Base-by-base conservation (phyloP, 352 stramenopile genomes). In the Phytophthora tentaculata region DNA sequence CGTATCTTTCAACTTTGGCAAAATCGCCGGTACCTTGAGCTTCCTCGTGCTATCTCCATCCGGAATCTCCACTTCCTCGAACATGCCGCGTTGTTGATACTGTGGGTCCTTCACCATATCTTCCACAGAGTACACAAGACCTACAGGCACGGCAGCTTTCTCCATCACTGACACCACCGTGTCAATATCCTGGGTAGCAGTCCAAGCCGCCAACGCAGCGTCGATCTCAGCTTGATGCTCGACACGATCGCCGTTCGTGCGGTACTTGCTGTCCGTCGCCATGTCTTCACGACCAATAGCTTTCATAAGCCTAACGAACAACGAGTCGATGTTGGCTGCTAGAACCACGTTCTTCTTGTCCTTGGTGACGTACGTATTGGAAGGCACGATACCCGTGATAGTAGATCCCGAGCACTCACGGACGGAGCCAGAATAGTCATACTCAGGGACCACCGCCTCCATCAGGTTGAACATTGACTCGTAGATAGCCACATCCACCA, bases 401-500 rank as follows among this genome's bases (percentile, higher is more conserved):
- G 89, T 96, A 6, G 88, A 95, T 3, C 89, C 89, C 1, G 89
- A 96, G 56, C 88, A 92, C 68, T 95, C 83, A 19, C 89, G 89
- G 47, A 96, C 64, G 12, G 83, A 74, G 6, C 88, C 86, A 1
- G 86, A 81, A 71, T 93, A 94, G 65, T 92, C 86, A 69, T 92
- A 95, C 60, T 96, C 89, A 24, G 84, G 84, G 49, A 96, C 74
- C 9, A 95, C 84, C 6, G 86, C 86, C 61, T 96, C 89, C 69
- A 96, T 88, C 54, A 96, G 69, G 35, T 94, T 92, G 64, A 86
- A 96, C 81, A 96, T 94, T 32, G 80, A 86, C 64, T 96, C 89
- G 64, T 95, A 96, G 71, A 96, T 96, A 29, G 88, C 86, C 10
- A 95, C 80, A 55, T 96, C 89, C 24, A 96, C 82, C 28, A 94